phyloP scores from a whole-genome alignment of 805 yeast genomes.

The Metschnikowia kunwiensis region DNA sequence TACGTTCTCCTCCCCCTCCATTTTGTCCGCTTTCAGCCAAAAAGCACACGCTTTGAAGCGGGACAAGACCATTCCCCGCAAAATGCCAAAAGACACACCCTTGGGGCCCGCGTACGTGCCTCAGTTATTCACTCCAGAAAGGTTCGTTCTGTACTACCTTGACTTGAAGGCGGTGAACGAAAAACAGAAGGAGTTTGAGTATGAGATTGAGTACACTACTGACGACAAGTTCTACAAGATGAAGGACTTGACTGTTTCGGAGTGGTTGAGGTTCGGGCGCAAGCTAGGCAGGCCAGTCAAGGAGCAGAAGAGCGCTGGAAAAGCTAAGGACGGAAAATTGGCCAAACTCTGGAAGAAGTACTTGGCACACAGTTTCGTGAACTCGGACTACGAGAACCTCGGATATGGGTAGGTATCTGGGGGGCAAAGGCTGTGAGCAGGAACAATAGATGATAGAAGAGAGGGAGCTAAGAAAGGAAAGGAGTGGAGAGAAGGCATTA shows the following conservation, averaged over 20 bases:
- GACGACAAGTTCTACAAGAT: slow-evolving; percentile 55
- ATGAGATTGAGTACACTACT: slow-evolving; percentile 67
- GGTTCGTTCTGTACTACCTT: slow-evolving; percentile 72
- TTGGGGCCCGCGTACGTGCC: slow-evolving; percentile 76
- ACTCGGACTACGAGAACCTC: slow-evolving; percentile 59
- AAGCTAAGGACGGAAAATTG: slow-evolving; percentile 13
- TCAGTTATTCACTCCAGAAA: slow-evolving; percentile 69
- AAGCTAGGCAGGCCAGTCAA: slow-evolving; percentile 44
- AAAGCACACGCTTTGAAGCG: slow-evolving; percentile 23
- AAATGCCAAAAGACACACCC: slow-evolving; percentile 50
- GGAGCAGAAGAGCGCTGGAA: slow-evolving; percentile 2
- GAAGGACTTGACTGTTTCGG: slow-evolving; percentile 54
- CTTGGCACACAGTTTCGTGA: slow-evolving; percentile 58
- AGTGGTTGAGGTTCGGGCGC: slow-evolving; percentile 60
- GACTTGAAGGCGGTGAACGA: slow-evolving; percentile 52
- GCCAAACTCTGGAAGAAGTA: slow-evolving; percentile 56
- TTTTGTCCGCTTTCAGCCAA: slow-evolving; percentile 9
- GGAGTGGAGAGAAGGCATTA: too few relatives aligned
- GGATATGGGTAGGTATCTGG: slow-evolving; percentile 37
- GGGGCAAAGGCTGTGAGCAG: too few relatives aligned
- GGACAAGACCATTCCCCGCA: slow-evolving; percentile 63
- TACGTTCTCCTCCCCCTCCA: slow-evolving; percentile 7
- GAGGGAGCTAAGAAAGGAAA: too few relatives aligned
- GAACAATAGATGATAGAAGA: too few relatives aligned
- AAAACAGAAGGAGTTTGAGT: slow-evolving; percentile 48